A percentile compares a stretch with the other conserved stretches of the same genome.
Conservation (phyloP, 2,329 filamentous ascomycete species). For the Claviceps pazoutovae region DNA sequence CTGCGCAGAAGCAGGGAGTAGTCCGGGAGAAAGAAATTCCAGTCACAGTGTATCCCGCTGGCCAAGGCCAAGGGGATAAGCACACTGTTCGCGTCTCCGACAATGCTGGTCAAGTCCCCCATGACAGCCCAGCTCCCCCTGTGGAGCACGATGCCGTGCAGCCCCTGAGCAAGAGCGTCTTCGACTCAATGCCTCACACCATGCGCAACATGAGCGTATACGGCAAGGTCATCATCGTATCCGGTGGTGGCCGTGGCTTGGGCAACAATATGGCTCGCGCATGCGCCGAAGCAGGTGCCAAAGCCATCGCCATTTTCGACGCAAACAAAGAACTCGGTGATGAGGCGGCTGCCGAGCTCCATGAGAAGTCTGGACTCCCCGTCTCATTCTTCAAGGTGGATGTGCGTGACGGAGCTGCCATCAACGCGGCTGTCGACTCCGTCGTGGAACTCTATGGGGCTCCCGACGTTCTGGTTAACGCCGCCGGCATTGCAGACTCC, state of each 20-base stretch:
- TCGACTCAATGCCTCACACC: conserved; percentile 45
- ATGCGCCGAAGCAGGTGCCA: conserved; percentile 61
- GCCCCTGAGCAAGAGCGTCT: conserved; percentile 40
- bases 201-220: conserved; percentile 56
- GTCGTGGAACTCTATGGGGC: conserved; percentile 53
- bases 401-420: conserved; percentile 56
- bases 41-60: conserved; percentile 36
- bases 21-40: conserved; percentile 44
- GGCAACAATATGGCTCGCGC: conserved; percentile 70
- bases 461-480: conserved; percentile 66
- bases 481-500: conserved; percentile 68
- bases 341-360: conserved; percentile 52
- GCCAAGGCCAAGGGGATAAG: conserved; percentile 38
- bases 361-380: conserved; percentile 57
- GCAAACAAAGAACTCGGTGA: conserved; percentile 64
- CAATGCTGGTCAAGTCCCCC: conserved; percentile 26
- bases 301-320: conserved; percentile 62
- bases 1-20: conserved; percentile 34
- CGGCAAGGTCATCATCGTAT: conserved; percentile 59
- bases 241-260: conserved; percentile 62
- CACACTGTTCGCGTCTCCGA: conserved; percentile 40
- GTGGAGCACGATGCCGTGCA: conserved; percentile 33
- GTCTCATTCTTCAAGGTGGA: conserved; percentile 69
- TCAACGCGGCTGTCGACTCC: conserved; percentile 54
- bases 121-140: conserved; percentile 24